Conservation (phyloP, 352 stramenopile genomes). For the Phytophthora pisi region DNA sequence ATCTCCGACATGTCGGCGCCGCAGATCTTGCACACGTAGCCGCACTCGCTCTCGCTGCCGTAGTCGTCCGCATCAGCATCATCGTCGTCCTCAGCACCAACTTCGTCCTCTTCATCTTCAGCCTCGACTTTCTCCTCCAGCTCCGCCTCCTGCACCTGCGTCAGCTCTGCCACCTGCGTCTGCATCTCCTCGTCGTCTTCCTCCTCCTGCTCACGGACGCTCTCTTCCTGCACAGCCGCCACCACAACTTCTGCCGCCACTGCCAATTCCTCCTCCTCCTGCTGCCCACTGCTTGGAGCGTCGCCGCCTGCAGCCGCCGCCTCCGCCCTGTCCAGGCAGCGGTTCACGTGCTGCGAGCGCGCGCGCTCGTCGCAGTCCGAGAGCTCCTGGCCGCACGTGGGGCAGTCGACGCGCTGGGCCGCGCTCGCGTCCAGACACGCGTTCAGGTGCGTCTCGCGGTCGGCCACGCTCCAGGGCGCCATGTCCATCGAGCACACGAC, state of each 20-base stretch:
- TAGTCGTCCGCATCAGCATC: not conserved
- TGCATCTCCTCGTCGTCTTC: conserved; percentile 13
- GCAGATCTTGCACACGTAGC: conserved; percentile 77
- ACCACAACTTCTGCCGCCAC: not conserved
- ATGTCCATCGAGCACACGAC: conserved; percentile 71
- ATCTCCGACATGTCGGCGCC: conserved; percentile 49
- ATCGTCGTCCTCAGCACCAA: not conserved
- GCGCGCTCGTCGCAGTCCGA: conserved; percentile 72
- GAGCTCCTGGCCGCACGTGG: conserved; percentile 59
- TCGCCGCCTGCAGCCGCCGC: not conserved
- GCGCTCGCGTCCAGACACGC: conserved; percentile 63
- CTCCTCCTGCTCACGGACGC: not conserved
- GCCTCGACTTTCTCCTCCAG: conserved; percentile 6
- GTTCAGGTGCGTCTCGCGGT: conserved; percentile 75
- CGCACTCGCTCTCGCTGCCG: conserved; percentile 23
- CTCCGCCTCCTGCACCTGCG: conserved; percentile 1
- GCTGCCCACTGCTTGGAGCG: not conserved
- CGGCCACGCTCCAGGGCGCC: conserved; percentile 47
- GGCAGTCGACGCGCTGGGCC: conserved; percentile 51
- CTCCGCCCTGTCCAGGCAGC: conserved; percentile 57
- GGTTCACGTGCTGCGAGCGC: conserved; percentile 70
- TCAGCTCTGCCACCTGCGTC: conserved; percentile 11
- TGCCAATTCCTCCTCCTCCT: not conserved
- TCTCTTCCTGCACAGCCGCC: conserved; percentile 4
- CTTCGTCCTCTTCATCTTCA: not conserved